Evolutionary conservation across 768 basidiomycete species (phyloP).

Genomic region (Candolleomyces efflorescens): DNA sequence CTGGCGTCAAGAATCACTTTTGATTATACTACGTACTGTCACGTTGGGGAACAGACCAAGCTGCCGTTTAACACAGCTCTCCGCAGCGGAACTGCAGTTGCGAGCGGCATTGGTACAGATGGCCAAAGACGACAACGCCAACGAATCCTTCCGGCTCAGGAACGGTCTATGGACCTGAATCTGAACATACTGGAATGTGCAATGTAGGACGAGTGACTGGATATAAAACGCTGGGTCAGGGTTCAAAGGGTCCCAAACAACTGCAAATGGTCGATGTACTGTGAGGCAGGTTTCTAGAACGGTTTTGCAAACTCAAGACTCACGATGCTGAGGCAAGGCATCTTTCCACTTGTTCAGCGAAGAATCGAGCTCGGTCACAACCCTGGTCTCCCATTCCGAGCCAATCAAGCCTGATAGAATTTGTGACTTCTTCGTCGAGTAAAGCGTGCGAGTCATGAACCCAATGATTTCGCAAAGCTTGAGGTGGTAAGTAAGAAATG

Average conservation of each 20-base stretch:
- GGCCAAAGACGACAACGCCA: constrained; percentile 54
- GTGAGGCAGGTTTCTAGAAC: background rate
- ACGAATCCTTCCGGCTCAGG: constrained; percentile 37
- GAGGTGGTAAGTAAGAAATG: constrained; percentile 50
- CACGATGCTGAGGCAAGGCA: constrained; percentile 52
- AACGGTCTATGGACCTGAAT: constrained; percentile 73
- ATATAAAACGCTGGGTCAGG: constrained; percentile 34
- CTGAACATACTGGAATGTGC: constrained; percentile 44
- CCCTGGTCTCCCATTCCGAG: constrained; percentile 50
- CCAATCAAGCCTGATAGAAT: constrained; percentile 36
- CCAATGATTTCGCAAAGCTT: constrained; percentile 62
- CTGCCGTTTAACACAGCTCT: constrained; percentile 41
- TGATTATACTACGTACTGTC: constrained; percentile 19
- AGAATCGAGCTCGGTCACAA: constrained; percentile 60
- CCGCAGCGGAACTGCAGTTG: constrained; percentile 64
- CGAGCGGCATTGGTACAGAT: constrained; percentile 73
- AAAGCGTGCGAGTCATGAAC: constrained; percentile 57
- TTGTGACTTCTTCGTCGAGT: constrained; percentile 39
- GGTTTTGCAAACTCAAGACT: too few species aligned
- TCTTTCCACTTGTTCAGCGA: constrained; percentile 61
- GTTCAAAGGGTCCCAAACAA: constrained; percentile 35
- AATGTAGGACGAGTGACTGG: constrained; percentile 49
- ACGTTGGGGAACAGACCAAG: constrained; percentile 23
- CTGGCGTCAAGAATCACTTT: background rate
- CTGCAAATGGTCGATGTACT: constrained; percentile 14